phyloP scores from a whole-genome alignment of 2,329 filamentous ascomycete genomes.

The Macroventuria anomochaeta region DNA sequence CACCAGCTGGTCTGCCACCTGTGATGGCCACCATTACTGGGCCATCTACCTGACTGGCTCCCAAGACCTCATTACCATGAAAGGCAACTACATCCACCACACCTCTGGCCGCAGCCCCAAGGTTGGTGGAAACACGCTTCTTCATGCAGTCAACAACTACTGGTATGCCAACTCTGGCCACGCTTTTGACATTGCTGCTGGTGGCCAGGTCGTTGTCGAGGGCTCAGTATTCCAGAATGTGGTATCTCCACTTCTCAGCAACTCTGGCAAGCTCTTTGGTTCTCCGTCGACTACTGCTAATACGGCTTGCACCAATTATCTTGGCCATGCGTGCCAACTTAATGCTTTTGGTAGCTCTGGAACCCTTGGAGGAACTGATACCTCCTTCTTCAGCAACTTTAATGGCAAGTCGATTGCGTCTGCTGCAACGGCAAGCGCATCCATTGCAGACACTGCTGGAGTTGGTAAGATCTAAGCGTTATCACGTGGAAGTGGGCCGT shows the following conservation, averaged over 20 bases:
- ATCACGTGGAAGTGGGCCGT: too few species aligned
- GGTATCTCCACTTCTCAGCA: constrained; percentile 49
- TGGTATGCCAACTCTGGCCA: constrained; percentile 62
- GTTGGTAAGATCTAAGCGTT: constrained; percentile 50
- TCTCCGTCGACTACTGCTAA: constrained; percentile 46
- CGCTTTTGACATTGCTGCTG: constrained; percentile 57
- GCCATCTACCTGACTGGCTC: constrained; percentile 61
- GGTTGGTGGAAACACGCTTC: constrained; percentile 59
- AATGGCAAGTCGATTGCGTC: constrained; percentile 59
- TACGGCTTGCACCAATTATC: constrained; percentile 50
- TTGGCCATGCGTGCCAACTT: constrained; percentile 59
- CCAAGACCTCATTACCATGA: constrained; percentile 62
- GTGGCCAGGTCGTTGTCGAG: constrained; percentile 56
- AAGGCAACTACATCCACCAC: constrained; percentile 66
- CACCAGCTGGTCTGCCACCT: constrained; percentile 61
- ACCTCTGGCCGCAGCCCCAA: constrained; percentile 63
- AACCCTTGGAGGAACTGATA: constrained; percentile 43
- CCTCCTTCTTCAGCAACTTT: constrained; percentile 59
- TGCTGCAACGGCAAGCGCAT: constrained; percentile 48
- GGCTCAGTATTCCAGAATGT: constrained; percentile 65
- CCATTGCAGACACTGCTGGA: constrained; percentile 53
- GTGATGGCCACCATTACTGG: constrained; percentile 66
- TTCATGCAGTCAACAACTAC: constrained; percentile 68
- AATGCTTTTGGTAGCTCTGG: constrained; percentile 50
- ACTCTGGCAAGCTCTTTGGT: constrained; percentile 49